Conservation (phyloP, 2,329 filamentous ascomycete species). For the Fusarium poae region DNA sequence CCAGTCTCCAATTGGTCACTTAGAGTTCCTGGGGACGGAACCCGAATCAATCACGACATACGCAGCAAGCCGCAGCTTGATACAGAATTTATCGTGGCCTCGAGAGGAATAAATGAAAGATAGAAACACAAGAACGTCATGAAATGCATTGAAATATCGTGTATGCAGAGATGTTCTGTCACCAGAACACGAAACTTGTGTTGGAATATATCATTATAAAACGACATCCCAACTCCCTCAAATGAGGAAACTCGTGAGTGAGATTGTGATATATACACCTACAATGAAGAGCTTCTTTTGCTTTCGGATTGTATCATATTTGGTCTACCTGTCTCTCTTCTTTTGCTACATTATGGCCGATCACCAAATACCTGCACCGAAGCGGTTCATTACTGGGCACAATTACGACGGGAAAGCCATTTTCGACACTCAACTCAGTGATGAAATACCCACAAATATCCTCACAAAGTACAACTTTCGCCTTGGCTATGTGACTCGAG, state of each 20-base stretch:
- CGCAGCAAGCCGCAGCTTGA: neutral
- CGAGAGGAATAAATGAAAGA: neutral
- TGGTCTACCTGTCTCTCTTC: neutral
- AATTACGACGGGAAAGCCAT: conserved; percentile 38
- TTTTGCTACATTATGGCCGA: conserved; percentile 8
- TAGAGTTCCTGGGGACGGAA: neutral
- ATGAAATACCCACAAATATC: conserved; percentile 22
- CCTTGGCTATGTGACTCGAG: conserved; percentile 38
- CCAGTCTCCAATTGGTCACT: neutral
- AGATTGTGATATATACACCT: neutral
- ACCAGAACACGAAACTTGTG: neutral
- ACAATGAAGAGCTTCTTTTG: neutral
- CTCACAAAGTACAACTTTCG: conserved; percentile 36
- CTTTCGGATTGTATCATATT: neutral
- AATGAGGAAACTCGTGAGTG: neutral
- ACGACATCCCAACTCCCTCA: neutral
- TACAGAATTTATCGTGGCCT: neutral
- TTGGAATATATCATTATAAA: neutral
- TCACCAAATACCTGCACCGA: conserved; percentile 33
- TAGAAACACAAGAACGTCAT: neutral
- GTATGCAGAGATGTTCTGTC: neutral
- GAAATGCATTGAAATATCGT: neutral
- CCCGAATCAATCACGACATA: conserved; percentile 3
- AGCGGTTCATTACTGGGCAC: conserved; percentile 43
- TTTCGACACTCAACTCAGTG: conserved; percentile 34